These are phyloP conservation scores for Pseudogymnoascus sp. DNA, from an alignment of 2,329 filamentous ascomycete species.

Conservation along the genomic window DNA sequence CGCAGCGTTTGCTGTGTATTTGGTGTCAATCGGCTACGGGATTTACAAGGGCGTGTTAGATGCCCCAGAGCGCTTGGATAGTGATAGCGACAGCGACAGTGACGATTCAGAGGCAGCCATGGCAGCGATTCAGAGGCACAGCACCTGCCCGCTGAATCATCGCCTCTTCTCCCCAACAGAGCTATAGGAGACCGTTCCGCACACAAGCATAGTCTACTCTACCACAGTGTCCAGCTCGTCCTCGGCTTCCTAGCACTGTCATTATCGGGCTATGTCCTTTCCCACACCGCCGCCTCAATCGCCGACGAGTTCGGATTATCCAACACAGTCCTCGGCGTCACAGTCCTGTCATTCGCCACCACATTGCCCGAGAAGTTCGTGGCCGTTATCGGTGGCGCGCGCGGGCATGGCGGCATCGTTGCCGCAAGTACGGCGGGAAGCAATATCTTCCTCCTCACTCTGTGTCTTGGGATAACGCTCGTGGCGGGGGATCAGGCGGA, in stretches of 20 bases:
- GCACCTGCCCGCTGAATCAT: slow-evolving; percentile 14
- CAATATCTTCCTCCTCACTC: slow-evolving; percentile 46
- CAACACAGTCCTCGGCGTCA: slow-evolving; percentile 39
- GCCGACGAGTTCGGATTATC: slow-evolving; percentile 36
- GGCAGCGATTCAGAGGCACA: background rate
- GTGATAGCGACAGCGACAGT: slow-evolving; percentile 32
- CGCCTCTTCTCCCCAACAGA: background rate
- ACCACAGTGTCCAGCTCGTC: slow-evolving; percentile 37
- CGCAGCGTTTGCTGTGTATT: slow-evolving; percentile 36
- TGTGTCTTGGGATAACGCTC: slow-evolving; percentile 40
- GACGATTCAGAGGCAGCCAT: slow-evolving; percentile 11
- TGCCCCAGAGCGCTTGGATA: slow-evolving; percentile 37
- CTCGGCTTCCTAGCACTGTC: slow-evolving; percentile 38
- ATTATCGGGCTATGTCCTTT: slow-evolving; percentile 42
- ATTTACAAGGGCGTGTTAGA: slow-evolving; percentile 38
- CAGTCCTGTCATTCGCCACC: slow-evolving; percentile 43
- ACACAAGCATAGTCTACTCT: slow-evolving; percentile 24
- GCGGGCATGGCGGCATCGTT: slow-evolving; percentile 42
- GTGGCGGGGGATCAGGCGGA: slow-evolving; percentile 23
- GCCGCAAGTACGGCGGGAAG: slow-evolving; percentile 46
- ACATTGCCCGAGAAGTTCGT: slow-evolving; percentile 48
- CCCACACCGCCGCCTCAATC: slow-evolving; percentile 37
- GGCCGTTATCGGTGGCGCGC: slow-evolving; percentile 39
- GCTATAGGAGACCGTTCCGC: background rate
- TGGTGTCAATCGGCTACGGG: slow-evolving; percentile 36